A percentile compares a stretch with the other conserved stretches of the same genome.
These are phyloP conservation scores for Tulasnella sp. DNA, from an alignment of 768 basidiomycete genomes.

Conservation along the genomic window DNA sequence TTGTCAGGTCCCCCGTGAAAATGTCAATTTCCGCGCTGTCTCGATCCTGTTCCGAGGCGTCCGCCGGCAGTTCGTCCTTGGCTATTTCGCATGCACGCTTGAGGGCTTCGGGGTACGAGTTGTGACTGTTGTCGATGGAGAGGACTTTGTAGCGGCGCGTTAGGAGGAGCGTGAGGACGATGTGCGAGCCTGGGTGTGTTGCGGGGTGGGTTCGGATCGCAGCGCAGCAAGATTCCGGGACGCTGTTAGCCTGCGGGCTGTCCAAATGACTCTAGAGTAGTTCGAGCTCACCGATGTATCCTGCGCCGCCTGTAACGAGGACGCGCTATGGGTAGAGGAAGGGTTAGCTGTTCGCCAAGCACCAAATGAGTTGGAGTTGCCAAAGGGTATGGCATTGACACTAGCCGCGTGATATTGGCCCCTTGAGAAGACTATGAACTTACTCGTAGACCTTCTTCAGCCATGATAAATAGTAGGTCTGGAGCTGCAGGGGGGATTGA, in stretches of 20 bases:
- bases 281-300: conserved; percentile 70
- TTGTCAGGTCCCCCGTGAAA: conserved; percentile 69
- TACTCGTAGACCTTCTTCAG: not conserved
- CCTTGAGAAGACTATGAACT: not conserved
- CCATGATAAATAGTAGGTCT: not conserved
- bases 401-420: not conserved
- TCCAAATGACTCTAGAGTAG: not conserved
- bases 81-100: conserved; percentile 77
- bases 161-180: conserved; percentile 79
- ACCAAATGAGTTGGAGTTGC: not conserved
- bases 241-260: not conserved
- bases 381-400: no score
- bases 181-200: conserved; percentile 72
- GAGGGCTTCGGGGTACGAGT: conserved; percentile 75
- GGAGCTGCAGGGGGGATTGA: not conserved
- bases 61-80: conserved; percentile 60
- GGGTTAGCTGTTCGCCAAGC: not conserved
- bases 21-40: conserved; percentile 71
- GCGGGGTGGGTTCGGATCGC: not conserved
- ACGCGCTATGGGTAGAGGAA: conserved; percentile 46
- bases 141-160: conserved; percentile 89
- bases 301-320: conserved; percentile 75
- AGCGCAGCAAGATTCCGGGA: not conserved
- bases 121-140: conserved; percentile 92
- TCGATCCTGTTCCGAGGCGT: conserved; percentile 63